Conservation (phyloP, 2,329 filamentous ascomycete species). For the Ceratocystis cacaofunesta region DNA sequence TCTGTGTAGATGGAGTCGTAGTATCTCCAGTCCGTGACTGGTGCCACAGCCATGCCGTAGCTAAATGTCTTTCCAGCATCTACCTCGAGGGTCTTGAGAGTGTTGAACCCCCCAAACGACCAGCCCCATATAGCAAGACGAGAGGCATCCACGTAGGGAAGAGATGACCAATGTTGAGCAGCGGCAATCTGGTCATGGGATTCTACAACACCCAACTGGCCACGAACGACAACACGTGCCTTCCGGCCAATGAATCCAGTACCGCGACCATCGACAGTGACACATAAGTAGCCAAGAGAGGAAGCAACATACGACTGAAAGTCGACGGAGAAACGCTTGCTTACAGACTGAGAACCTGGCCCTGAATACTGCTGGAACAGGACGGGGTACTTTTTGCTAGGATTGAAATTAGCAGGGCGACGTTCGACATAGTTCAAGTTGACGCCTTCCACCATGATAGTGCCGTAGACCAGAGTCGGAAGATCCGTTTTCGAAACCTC, state of each 20-base stretch:
- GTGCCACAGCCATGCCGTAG: constrained; percentile 96
- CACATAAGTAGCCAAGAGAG: constrained; percentile 76
- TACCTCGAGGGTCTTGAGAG: constrained; percentile 83
- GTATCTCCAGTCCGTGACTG: constrained; percentile 95
- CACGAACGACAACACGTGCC: constrained; percentile 66
- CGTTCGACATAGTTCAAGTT: constrained; percentile 63
- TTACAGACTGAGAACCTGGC: constrained; percentile 79
- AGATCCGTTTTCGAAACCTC: constrained; percentile 64
- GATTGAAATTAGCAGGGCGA: constrained; percentile 75
- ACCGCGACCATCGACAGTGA: constrained; percentile 85
- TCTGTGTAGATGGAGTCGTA: constrained; percentile 94
- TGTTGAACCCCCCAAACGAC: constrained; percentile 93
- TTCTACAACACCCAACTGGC: constrained; percentile 73
- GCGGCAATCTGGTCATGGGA: constrained; percentile 81
- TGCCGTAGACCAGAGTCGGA: constrained; percentile 68
- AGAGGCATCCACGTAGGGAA: constrained; percentile 66
- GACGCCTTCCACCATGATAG: constrained; percentile 68
- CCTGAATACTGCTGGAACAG: constrained; percentile 92
- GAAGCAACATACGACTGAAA: constrained; percentile 85
- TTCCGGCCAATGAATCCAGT: constrained; percentile 82
- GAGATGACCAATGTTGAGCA: constrained; percentile 67
- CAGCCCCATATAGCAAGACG: constrained; percentile 94
- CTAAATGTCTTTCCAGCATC: constrained; percentile 82
- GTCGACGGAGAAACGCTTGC: constrained; percentile 66
- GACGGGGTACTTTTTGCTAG: constrained; percentile 75